These are phyloP conservation scores for Coniochaeta prunicola DNA, from an alignment of 2,329 filamentous ascomycete genomes.

Conservation along the genomic window DNA sequence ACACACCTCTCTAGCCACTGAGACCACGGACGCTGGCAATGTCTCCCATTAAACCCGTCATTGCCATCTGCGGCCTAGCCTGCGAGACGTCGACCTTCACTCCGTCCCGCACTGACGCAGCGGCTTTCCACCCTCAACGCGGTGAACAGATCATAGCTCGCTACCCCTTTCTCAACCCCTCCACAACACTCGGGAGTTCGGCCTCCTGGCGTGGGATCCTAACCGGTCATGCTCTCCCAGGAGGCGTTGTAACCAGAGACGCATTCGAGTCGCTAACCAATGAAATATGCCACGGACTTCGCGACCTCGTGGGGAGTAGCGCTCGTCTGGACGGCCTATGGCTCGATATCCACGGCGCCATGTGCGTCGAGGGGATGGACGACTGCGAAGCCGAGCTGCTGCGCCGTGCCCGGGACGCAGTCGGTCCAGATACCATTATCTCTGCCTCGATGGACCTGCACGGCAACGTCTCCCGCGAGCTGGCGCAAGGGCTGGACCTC, in stretches of 20 bases:
- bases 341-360: conserved; percentile 50
- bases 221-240: conserved; percentile 43
- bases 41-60: conserved; percentile 24
- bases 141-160: conserved; percentile 33
- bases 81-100: conserved; percentile 48
- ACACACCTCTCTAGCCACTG: neutral
- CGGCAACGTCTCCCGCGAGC: conserved; percentile 42
- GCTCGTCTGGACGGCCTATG: conserved; percentile 37
- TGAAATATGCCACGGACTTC: conserved; percentile 32
- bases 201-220: conserved; percentile 43
- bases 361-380: conserved; percentile 42
- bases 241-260: conserved; percentile 36
- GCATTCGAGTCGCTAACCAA: conserved; percentile 36
- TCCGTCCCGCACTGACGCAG: conserved; percentile 37
- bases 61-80: conserved; percentile 44
- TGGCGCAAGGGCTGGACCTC: conserved; percentile 41
- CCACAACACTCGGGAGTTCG: conserved; percentile 29
- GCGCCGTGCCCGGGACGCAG: conserved; percentile 32
- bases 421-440: conserved; percentile 37
- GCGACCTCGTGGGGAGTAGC: conserved; percentile 22
- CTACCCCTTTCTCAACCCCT: conserved; percentile 36
- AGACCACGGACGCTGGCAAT: neutral
- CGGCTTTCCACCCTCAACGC: conserved; percentile 41
- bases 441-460: conserved; percentile 50
- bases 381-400: conserved; percentile 42